Evolutionary conservation across 495 filamentous ascomycete genomes (phyloP).

Genomic region (Podospora tetraspora): DNA sequence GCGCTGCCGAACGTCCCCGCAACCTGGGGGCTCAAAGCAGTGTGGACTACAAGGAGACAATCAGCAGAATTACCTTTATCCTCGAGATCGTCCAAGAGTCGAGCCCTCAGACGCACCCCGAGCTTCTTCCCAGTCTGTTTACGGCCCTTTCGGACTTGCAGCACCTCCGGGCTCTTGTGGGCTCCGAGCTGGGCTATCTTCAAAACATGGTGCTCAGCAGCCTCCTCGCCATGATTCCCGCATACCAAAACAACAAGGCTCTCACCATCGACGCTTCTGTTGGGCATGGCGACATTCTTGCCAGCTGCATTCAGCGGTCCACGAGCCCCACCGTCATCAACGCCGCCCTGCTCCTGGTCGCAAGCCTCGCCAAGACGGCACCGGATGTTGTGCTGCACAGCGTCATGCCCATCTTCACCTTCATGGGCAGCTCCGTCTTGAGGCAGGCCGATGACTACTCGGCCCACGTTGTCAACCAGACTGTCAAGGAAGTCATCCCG

Average conservation of each 20-base stretch:
- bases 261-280: conserved; percentile 65
- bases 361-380: conserved; percentile 71
- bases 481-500: conserved; percentile 84
- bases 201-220: conserved; percentile 72
- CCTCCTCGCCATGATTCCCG: conserved; percentile 71
- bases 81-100: conserved; percentile 80
- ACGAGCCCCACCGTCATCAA: conserved; percentile 88
- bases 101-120: conserved; percentile 60
- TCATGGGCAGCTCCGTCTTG: conserved; percentile 85
- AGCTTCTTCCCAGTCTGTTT: conserved; percentile 74
- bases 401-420: conserved; percentile 98
- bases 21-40: conserved; percentile 33
- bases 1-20: conserved; percentile 52
- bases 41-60: conserved; percentile 52
- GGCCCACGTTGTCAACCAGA: conserved; percentile 83
- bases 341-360: conserved; percentile 80
- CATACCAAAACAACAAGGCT: conserved; percentile 54
- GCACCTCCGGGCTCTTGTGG: conserved; percentile 63
- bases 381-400: conserved; percentile 89
- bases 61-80: conserved; percentile 78
- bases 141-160: conserved; percentile 76
- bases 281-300: conserved; percentile 79
- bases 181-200: conserved; percentile 78
- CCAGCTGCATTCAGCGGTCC: conserved; percentile 85
- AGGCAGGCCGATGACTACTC: conserved; percentile 93